Conservation (phyloP, 371 early-diverging fungal genomes). For the Phascolomyces articulosus region DNA sequence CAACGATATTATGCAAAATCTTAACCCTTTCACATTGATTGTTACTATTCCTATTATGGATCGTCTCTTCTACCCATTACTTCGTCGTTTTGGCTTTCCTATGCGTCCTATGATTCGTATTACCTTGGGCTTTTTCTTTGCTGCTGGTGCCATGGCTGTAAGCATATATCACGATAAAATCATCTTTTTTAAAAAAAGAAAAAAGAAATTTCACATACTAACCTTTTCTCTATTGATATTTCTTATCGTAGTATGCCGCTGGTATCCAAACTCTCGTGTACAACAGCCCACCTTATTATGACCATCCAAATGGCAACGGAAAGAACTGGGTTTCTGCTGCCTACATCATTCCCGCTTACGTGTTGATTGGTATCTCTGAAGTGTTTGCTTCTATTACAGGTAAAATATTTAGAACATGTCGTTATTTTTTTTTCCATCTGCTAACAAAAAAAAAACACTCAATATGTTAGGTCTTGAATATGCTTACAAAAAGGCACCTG, state of each 20-base stretch:
- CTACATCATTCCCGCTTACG: constrained; percentile 70
- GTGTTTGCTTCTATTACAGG: constrained; percentile 75
- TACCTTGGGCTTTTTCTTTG: constrained; percentile 69
- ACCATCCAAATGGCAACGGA: constrained; percentile 20
- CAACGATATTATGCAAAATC: constrained; percentile 63
- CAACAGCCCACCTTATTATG: constrained; percentile 33
- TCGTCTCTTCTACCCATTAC: constrained; percentile 65
- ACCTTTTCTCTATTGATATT: not conserved
- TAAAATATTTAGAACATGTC: too few relatives aligned
- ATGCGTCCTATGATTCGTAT: constrained; percentile 76
- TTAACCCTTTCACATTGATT: constrained; percentile 71
- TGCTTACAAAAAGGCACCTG: constrained; percentile 78
- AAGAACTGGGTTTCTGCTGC: constrained; percentile 61
- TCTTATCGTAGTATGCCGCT: constrained; percentile 56
- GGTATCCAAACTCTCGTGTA: constrained; percentile 74
- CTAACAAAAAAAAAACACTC: too few relatives aligned
- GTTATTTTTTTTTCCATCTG: too few relatives aligned
- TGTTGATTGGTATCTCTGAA: constrained; percentile 69
- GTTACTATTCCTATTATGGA: constrained; percentile 71
- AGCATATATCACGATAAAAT: constrained; percentile 5
- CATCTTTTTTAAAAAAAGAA: too few relatives aligned
- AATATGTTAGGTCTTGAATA: constrained; percentile 59
- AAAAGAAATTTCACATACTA: not conserved
- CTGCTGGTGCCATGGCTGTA: constrained; percentile 61
- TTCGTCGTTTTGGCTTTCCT: constrained; percentile 64